Base-by-base conservation (phyloP, 768 basidiomycete species). In the Hypsizygus marmoreus region DNA sequence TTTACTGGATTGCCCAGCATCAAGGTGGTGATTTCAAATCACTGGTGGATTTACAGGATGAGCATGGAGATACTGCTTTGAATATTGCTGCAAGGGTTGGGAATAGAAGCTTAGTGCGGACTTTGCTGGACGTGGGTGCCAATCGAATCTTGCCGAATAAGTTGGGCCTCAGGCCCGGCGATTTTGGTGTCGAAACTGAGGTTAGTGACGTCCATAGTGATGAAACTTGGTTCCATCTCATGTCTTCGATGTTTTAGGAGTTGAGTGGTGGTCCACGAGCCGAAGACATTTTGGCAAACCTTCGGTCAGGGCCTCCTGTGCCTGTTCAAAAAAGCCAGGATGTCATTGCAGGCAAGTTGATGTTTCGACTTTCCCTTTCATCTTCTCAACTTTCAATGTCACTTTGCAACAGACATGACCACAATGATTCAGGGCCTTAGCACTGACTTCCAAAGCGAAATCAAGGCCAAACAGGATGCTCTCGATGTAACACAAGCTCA, bases 21-120 rank as follows among this genome's bases (percentile, higher is more conserved):
- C 82, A 92, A 55, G 79, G 76, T 6, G 88, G 85, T 1, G 83
- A 87, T 55, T 93, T 91, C 60, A 75, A 76, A 56, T 84, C 81
- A 4, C 67, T 97, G 40, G 84, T 98, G 9, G 92, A 98, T 64
- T 70, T 95, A 31, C 91, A 92, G 66, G 97, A 99, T 60, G 84
- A 90, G 54, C 87, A 97, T 62, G 97, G 95, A 0, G 97, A 99
- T 61, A 97, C 95, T 0, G 92, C 92, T 6, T 65, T 99, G 58
- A 97, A 97, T 68, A 90, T 98, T 56, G 92, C 95, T 11, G 95
- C 95, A 0, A 71, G 95, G 45, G 88, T 98, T 1, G 97, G 97
- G 2, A 97, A 93, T 63, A 75, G 88, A 50, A 85, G 86, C 50
- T 64, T 98, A 48, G 93, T 97, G 11, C 75, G 87, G 57, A 86